Conservation (phyloP, 768 basidiomycete species). For the Nidula microcarpa region DNA sequence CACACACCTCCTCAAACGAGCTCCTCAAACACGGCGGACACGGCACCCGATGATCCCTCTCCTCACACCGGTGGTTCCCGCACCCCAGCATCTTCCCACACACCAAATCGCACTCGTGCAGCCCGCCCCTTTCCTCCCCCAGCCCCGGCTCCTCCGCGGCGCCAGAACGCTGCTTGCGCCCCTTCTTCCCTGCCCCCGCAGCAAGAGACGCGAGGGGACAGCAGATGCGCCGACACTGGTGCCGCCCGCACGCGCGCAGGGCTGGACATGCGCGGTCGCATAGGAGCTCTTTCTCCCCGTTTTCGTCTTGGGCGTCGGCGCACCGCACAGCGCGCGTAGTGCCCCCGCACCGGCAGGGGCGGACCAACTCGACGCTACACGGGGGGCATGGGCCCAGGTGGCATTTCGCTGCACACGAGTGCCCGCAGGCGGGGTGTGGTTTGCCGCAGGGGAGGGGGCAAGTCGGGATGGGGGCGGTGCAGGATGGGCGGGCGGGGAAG, state of each 20-base stretch:
- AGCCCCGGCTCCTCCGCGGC: conserved; percentile 27
- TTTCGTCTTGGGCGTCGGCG: conserved; percentile 33
- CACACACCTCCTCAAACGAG: conserved; percentile 83
- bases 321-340: conserved; percentile 59
- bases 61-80: conserved; percentile 77
- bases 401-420: conserved; percentile 67
- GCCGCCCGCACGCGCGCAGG: conserved; percentile 79
- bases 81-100: conserved; percentile 74
- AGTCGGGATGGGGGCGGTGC: conserved; percentile 77
- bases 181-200: conserved; percentile 41
- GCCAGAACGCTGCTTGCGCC: conserved; percentile 45
- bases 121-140: conserved; percentile 58
- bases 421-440: conserved; percentile 61
- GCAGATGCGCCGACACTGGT: conserved; percentile 81
- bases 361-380: conserved; percentile 63
- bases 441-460: conserved; percentile 71
- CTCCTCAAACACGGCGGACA: conserved; percentile 86
- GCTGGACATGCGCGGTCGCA: conserved; percentile 82
- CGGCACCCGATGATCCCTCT: conserved; percentile 75
- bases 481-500: conserved; percentile 45
- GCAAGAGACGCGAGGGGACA: conserved; percentile 81
- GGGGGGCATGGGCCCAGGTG: conserved; percentile 81
- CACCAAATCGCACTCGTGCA: conserved; percentile 82
- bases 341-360: conserved; percentile 86
- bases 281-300: conserved; percentile 48